Evolutionary conservation across 2,329 filamentous ascomycete genomes (phyloP), one percentile per base, ranked within the genome.

Genomic region (Colletotrichum theobromicola): DNA sequence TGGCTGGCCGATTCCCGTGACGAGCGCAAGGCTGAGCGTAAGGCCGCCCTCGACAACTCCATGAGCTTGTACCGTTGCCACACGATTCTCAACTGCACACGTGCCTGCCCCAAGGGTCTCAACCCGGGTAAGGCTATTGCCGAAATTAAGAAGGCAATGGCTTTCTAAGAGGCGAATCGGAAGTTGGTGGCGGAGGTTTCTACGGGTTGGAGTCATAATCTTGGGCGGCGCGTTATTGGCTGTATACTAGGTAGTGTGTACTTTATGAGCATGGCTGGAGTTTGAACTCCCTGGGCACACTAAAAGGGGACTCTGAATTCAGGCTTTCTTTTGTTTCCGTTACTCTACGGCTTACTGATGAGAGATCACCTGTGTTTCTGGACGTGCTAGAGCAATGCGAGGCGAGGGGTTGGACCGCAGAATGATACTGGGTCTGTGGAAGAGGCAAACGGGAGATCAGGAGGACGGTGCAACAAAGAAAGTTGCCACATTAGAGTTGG

Each of bases 11-110:
- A 99, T 85, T 97, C 95, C 57, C 94, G 97, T 86, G 97, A 99
- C 84, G 94, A 98, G 91, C 93, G 91, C 85, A 97, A 90, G 81
- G 93, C 90, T 74, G 93, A 98, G 90, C 94, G 97, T 84, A 97
- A 97, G 91, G 92, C 93, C 78, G 94, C 94, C 74, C 90, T 99
- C 80, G 96, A 99, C 87, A 99, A 99, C 91, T 97, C 94, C 84
- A 99, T 99, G 97, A 97, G 94, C 87, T 85, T 99, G 85, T 99
- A 99, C 91, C 92, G 97, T 82, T 99, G 97, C 91, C 97, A 99
- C 90, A 99, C 97, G 77, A 99, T 99, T 84, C 92, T 99, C 80
- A 99, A 99, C 91, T 99, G 96, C 92, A 96, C 96, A 79, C 91
- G 95, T 85, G 98, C 96, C 70, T 99, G 97, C 87, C 97, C 97